phyloP scores from a whole-genome alignment of 805 yeast species.

The Blastobotrys attinorum region DNA sequence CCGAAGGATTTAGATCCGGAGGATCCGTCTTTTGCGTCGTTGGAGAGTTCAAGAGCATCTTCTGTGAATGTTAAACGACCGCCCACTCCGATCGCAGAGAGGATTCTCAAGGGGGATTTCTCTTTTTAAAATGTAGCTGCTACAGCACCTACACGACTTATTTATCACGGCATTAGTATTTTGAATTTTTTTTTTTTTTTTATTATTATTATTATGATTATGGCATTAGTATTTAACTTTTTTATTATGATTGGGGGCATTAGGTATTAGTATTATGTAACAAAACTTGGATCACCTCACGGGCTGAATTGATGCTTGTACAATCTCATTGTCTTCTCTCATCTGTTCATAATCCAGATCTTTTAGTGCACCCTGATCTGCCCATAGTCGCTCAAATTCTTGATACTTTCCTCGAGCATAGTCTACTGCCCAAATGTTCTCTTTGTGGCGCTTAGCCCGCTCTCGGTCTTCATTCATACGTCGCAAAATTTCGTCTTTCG shows the following conservation, averaged over 20 bases:
- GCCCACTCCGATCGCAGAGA: constrained; percentile 29
- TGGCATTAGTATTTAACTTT: not conserved
- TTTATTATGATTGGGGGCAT: too few species aligned
- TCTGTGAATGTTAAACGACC: constrained; percentile 18
- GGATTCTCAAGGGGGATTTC: constrained; percentile 29
- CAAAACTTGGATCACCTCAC: not conserved
- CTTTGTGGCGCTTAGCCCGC: constrained; percentile 72
- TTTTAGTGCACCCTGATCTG: constrained; percentile 26
- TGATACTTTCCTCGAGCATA: constrained; percentile 35
- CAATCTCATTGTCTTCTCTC: constrained; percentile 47
- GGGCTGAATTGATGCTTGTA: constrained; percentile 16
- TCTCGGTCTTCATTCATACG: constrained; percentile 94
- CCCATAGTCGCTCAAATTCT: constrained; percentile 46
- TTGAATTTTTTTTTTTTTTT: not conserved
- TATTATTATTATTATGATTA: too few species aligned
- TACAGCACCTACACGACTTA: too few species aligned
- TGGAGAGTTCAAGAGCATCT: not conserved
- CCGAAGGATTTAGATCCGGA: constrained; percentile 2
- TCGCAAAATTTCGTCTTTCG: constrained; percentile 50
- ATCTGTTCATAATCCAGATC: constrained; percentile 44
- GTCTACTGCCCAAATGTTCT: constrained; percentile 62
- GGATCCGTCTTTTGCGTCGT: not conserved
- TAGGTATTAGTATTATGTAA: too few species aligned
- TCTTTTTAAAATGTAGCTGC: constrained; percentile 11
- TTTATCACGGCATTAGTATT: too few species aligned